Evolutionary conservation across 2,329 filamentous ascomycete species (phyloP), one percentile per base, ranked within the genome.

Genomic region (Penicillium occitanis): DNA sequence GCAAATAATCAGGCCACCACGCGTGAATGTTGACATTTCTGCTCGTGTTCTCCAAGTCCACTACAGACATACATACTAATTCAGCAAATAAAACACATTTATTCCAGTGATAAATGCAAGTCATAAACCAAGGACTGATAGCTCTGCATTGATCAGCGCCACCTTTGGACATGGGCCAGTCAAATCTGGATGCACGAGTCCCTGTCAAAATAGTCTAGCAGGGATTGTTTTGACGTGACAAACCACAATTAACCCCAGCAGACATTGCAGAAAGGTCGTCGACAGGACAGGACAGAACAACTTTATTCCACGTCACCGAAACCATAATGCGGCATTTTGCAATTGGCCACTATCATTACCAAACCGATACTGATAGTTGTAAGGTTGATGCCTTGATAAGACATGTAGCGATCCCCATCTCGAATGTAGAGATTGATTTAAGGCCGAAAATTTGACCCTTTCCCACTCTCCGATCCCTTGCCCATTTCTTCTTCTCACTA

Each of bases 251-350:
- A 40, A 58, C 7, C 25, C 55, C 25, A 25, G 35, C 30, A 63
- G 13, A 50, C 46, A 37, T n/a, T 19, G 28, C 11, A 53, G 28
- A 53, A 19, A 57, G 51, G 50, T 62, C 25, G 22, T n/a, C 40
- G 25, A 58, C 19, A 66, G 30, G n/a, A 22, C 22, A 59, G 8
- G 25, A 58, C 19, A 66, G 30, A 25, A 22, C 22, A 59, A 13
- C 28, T 51, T 22, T 63, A 50, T 53, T 63, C 65, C 65, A 63
- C 65, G 65, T 63, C 65, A 66, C 53, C 46, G 61, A 59, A 25
- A 58, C 53, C 30, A 25, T 63, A 59, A 66, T 66, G 65, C 61
- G 61, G 61, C 61, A 66, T 37, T 53, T 63, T 58, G 55, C 37
- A 22, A 63, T 66, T 66, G 61, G 65, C 22, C 19, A 48, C 37